Base-by-base conservation (phyloP, 805 yeast genomes). In the Metschnikowia matae region DNA sequence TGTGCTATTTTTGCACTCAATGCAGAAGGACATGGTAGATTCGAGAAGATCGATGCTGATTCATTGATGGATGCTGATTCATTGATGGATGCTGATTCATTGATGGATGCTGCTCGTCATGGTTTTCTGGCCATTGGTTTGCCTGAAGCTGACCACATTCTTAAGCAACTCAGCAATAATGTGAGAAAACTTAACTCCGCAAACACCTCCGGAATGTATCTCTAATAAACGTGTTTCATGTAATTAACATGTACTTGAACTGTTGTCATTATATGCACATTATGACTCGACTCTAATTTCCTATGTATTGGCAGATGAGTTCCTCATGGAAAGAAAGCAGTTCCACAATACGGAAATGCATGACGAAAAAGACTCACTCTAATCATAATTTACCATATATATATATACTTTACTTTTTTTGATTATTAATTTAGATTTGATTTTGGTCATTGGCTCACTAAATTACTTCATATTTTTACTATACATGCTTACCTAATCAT, bases 311-410 rank as follows among this genome's bases (percentile, higher is more conserved):
- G 45, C 14, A 32, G 45, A 42, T 6, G 74, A 67, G 53, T 89
- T 89, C 60, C 87, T 75, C 79, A 88, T 82, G 0, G 96, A 89
- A 45, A 92, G 71, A 70, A 87, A 91, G 48, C 97, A 90, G 64
- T 94, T 92, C 98, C 99, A 92, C 35, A 92, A 70, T 17, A 92
- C 95, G 29, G 96, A 92, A 5, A 94, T 74, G 17, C 69, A 87
- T 7, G 94, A 85, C 49, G 95, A 84, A 65, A 94, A 92, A 0
- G 97, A n/a, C n/a, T n/a, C n/a, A n/a, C n/a, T n/a, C n/a, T n/a
- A n/a, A n/a, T n/a, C n/a, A n/a, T n/a, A n/a, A n/a, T n/a, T n/a
- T n/a, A n/a, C n/a, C n/a, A n/a, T n/a, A n/a, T n/a, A n/a, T n/a
- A n/a, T n/a, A n/a, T n/a, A n/a, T n/a, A n/a, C n/a, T n/a, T n/a